Evolutionary conservation across 441 rosid species (phyloP), one percentile per base, ranked within the genome.

Genomic region (Pelargonium cotyledonis): DNA sequence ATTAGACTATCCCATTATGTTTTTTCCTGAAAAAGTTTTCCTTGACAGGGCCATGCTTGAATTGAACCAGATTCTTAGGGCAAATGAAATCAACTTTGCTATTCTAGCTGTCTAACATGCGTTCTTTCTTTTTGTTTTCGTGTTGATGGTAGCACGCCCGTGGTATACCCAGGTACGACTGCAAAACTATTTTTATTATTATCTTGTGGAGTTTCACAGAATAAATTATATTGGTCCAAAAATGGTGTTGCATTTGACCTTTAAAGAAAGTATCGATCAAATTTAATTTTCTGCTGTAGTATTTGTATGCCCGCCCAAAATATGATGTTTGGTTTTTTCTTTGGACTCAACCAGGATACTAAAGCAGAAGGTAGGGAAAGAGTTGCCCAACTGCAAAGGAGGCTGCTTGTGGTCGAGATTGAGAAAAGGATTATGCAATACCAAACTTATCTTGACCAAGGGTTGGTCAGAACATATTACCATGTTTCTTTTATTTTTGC

Each of bases 31-130:
- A 31, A 35, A 38, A 70, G 40, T 41, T 69, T 70, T 70, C 75
- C 64, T 65, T 62, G 67, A 70, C 86, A 94, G 99, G 78, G 96
- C 97, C 70, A 94, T 94, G 97, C 97, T 94, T 73, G 97, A 94
- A 78, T 84, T 94, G 74, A 91, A 94, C 79, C 97, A 90, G 83
- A 94, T 94, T 80, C 90, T 94, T 65, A 85, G 88, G 85, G 99
- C 97, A 76, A 94, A 94, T 83, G 97, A 94, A 81, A 94, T 94
- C 77, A 94, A 91, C 81, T 94, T 94, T 81, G 99, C 99, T 55
- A 72, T 94, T 72, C 83, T 94, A 38, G 99, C 99, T 76, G 97
- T 96, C 63, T 83, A 91, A 78, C 99, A 97, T 23, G 95, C 99
- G 19, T 91, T 91, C 76, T 82, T 86, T 75, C 83, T 94, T 77